phyloP scores from a whole-genome alignment of 163 green algal genomes.

The Chlorella variabilis region DNA sequence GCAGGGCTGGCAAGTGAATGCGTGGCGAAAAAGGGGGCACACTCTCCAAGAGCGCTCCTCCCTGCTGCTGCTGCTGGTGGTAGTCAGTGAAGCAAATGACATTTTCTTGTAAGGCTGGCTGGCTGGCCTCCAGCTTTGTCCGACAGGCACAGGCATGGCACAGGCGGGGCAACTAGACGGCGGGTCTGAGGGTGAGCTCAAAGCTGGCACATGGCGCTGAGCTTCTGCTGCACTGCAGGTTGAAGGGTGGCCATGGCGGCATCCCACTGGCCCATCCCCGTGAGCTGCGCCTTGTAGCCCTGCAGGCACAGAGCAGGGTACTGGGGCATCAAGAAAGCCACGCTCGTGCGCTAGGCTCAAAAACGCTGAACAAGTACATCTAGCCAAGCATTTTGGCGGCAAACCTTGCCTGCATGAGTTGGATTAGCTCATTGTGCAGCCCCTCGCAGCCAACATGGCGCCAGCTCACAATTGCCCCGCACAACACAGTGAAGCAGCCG shows the following conservation, averaged over 20 bases:
- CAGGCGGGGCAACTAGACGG: too few relatives aligned
- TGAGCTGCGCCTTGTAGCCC: constrained; percentile 47
- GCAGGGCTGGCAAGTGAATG: too few relatives aligned
- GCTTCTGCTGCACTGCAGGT: constrained; percentile 41
- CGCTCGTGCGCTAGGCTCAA: constrained; percentile 20
- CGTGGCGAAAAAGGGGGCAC: too few relatives aligned
- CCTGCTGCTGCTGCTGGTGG: too few relatives aligned
- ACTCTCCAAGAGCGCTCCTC: too few relatives aligned
- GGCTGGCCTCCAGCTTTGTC: too few relatives aligned
- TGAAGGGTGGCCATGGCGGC: constrained; percentile 31
- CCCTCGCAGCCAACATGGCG: constrained; percentile 57
- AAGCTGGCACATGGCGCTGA: constrained; percentile 37
- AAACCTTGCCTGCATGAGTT: constrained; percentile 59
- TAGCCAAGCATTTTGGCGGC: neutral
- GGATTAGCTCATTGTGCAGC: constrained; percentile 64
- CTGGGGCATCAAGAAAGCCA: too few relatives aligned
- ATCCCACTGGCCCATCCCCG: constrained; percentile 47
- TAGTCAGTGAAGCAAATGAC: too few relatives aligned
- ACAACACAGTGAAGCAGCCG: constrained; percentile 61
- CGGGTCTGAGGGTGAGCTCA: too few relatives aligned
- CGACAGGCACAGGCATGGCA: too few relatives aligned
- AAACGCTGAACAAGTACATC: too few relatives aligned
- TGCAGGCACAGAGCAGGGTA: constrained; percentile 21
- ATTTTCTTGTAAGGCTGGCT: too few relatives aligned
- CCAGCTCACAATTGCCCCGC: constrained; percentile 82